Evolutionary conservation across 495 filamentous ascomycete species (phyloP), one percentile per base, ranked within the genome.

Genomic region (Daldinia bambusicola): DNA sequence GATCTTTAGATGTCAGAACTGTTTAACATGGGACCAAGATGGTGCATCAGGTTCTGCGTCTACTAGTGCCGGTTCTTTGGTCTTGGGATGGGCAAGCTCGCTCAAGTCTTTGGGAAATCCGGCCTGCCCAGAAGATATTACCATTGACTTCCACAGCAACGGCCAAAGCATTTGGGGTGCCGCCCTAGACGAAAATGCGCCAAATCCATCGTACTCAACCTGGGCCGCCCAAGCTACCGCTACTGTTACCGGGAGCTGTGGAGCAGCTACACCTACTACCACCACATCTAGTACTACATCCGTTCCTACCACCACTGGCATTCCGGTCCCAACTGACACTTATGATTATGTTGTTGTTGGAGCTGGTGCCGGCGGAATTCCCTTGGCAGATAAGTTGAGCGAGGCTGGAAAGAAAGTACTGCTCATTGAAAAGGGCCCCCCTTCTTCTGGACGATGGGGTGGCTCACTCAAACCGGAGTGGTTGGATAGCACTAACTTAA

Each of bases 321-420:
- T 83, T 2, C 80, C 86, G 4, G 82, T 82, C 55, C 85, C 81
- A 51, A 83, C 80, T 13, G 78, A 50, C n/a, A 80, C 81, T 2
- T 92, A 86, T 64, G 90, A 93, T 76, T 93, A 92, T 78, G 86
- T 91, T 61, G 82, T 91, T 32, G 84, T 90, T 61, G 90, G 89
- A 32, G 86, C 80, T 55, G 90, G 90, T 59, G 87, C 89, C 20
- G 89, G 84, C 50, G 90, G 90, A 40, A 86, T 91, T 50, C 88
- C 89, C 45, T 76, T 89, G 32, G 89, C 90, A 8, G 89, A 90
- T 66, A 87, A 83, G 73, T 82, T 92, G 20, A 88, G 87, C 45
- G 84, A 89, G 71, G 71, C 86, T 37, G 90, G 90, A 45, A 85
- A 89, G 67, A 86, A 79, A 26, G 89, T 91, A 0, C 76, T 92